These are phyloP conservation scores for Colletotrichum sp. DNA, from an alignment of 2,329 filamentous ascomycete genomes.

Conservation along the genomic window DNA sequence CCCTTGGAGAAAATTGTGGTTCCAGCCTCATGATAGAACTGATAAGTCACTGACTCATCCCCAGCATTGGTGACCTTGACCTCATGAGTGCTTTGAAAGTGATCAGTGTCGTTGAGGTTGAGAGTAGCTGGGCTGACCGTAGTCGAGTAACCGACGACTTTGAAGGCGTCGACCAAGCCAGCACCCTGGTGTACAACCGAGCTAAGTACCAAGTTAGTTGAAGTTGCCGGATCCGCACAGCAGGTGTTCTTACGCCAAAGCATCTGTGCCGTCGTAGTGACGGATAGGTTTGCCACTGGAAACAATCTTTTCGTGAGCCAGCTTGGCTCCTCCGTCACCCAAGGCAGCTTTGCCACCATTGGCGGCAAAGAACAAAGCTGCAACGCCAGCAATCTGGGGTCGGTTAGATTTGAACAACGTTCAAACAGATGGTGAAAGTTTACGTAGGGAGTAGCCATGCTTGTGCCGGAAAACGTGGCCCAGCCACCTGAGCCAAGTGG, in stretches of 20 bases:
- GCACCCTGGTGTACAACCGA: slow-evolving; percentile 33
- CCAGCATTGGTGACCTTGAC: slow-evolving; percentile 40
- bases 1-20: neutral
- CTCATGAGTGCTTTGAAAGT: slow-evolving; percentile 33
- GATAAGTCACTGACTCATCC: slow-evolving; percentile 36
- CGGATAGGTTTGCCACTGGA: neutral
- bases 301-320: slow-evolving; percentile 25
- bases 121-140: slow-evolving; percentile 39
- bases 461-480: slow-evolving; percentile 40
- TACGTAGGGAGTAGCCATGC: slow-evolving; percentile 50
- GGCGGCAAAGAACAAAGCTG: slow-evolving; percentile 37
- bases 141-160: slow-evolving; percentile 41
- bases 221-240: neutral
- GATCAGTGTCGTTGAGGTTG: slow-evolving; percentile 48
- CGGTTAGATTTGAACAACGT: neutral
- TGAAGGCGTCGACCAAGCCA: slow-evolving; percentile 46
- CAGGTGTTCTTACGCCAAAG: neutral
- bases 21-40: slow-evolving; percentile 9
- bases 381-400: slow-evolving; percentile 39
- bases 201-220: neutral
- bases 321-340: slow-evolving; percentile 24
- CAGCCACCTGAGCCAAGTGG: slow-evolving; percentile 10
- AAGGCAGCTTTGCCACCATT: slow-evolving; percentile 22
- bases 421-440: neutral
- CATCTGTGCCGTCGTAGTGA: slow-evolving; percentile 21